Base-by-base conservation (phyloP, 2,329 filamentous ascomycete genomes). In the Colletotrichum theobromicola region DNA sequence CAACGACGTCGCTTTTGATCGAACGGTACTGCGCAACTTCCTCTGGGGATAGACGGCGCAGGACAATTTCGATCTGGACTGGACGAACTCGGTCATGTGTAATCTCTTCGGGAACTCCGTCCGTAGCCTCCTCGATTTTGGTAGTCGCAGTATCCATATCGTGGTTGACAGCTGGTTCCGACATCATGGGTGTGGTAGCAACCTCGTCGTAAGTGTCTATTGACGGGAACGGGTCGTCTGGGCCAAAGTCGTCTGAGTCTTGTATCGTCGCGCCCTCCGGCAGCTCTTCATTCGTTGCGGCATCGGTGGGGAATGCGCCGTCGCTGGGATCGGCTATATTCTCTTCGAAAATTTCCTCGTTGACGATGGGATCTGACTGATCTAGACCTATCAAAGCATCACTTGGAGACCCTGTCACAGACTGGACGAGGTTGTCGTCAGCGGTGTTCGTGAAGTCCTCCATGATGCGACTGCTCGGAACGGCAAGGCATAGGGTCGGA, bases 1-100 rank as follows among this genome's bases (percentile, higher is more conserved):
- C 82, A 16, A 89, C 80, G 4, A 81, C 79, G 37, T 84, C 79
- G 72, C 85, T 88, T 1, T 79, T 76, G 4, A 84, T 75, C 12
- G 70, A 68, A 4, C 70, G 75, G 69, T 86, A 86, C 46, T 84
- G 78, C 1, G 76, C 72, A 55, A 79, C 80, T n/a, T 70, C 70
- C 34, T 80, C 80, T 4, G 37, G 5, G 3, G 80, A 53, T 15
- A 85, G 73, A 13, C 77, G 74, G 3, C 80, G 82, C 16, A 85
- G 78, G 1, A 76, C 72, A 26, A 85, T 78, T 64, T 85, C 79
- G n/a, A 85, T 42, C 30, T 50, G 62, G 65, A 4, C 34, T 16
- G 28, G 50, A 63, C 50, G 57, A 66, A 32, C 67, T 26, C 21
- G 13, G 12, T 21, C 72, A n/a, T 15, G n/a, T n/a, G 16, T 10